Percentiles rank a stretch among this genome's conserved stretches.
These are phyloP conservation scores for Ustilago xerochloae DNA, from an alignment of 1,284 basidiomycete genomes.

Conservation along the genomic window DNA sequence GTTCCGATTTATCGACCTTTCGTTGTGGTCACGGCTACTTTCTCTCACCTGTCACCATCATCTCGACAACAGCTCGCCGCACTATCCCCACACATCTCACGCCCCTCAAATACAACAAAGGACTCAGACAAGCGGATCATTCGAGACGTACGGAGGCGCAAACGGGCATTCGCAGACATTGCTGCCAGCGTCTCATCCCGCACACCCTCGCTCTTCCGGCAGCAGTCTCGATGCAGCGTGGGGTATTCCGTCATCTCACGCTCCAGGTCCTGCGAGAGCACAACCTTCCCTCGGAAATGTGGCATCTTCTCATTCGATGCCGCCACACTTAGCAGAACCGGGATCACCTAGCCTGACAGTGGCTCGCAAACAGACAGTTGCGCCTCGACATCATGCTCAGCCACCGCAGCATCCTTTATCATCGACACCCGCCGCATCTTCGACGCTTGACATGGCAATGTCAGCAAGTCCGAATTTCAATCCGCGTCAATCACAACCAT, in stretches of 20 bases:
- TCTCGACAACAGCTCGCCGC: constrained; percentile 5
- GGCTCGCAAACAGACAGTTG: constrained; percentile 12
- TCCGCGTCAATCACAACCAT: background rate
- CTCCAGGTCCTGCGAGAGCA: background rate
- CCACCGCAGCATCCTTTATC: background rate
- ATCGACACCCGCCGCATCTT: constrained; percentile 8
- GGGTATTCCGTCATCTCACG: constrained; percentile 8
- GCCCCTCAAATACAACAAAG: background rate
- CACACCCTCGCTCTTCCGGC: constrained; percentile 10
- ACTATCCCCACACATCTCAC: background rate
- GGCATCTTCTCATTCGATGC: constrained; percentile 8
- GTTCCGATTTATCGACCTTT: background rate
- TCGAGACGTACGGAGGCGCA: background rate
- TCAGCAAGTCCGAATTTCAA: constrained; percentile 11
- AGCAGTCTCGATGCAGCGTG: constrained; percentile 40
- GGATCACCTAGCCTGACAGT: constrained; percentile 32
- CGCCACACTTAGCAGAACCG: constrained; percentile 18
- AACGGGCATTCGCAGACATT: background rate
- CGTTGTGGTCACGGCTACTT: background rate
- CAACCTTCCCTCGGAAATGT: background rate
- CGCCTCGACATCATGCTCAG: constrained; percentile 12
- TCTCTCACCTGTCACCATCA: background rate
- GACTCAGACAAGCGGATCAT: background rate
- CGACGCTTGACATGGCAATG: constrained; percentile 36
- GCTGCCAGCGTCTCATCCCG: background rate